Evolutionary conservation across 2,329 filamentous ascomycete species (phyloP), one percentile per base, ranked within the genome.

Genomic region (Epichloe aotearoae): DNA sequence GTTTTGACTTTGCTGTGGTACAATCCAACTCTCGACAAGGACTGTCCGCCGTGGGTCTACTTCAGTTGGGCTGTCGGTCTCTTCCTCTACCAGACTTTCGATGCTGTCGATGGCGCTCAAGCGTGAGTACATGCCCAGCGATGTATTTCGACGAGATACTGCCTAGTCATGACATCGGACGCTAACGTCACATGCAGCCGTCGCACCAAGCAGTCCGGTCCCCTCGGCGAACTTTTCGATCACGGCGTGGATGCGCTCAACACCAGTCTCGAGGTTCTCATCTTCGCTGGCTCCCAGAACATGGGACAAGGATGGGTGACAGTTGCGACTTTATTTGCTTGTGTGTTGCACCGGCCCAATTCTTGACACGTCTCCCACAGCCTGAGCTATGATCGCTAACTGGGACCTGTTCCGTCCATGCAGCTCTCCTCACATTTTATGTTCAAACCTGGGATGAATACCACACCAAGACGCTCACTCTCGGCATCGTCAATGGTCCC

Each of bases 381-480:
- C 33, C 17, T 14, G 15, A 49, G 23, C n/a, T 11, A 47, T 39
- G 23, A 47, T 26, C 5, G 30, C 41, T 53, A 33, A 53, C 49
- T 3, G 4, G 11, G n/a, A n/a, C 19, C 5, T 37, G 19, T 42
- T 37, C 55, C 15, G 14, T 20, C 30, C 47, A 58, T 54, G n/a
- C 54, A 88, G 84, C 86, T 6, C 80, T 91, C 53, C 74, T 94
- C 60, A 96, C 93, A n/a, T 98, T 98, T 69, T 97, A 97, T 67
- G 85, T 97, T 41, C 93, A 97, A 67, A 97, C 93, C 36, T 98
- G 93, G 93, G 93, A 98, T 64, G 93, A 97, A 67, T 98, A 97
- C 70, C 91, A 97, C 71, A 98, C 93, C 48, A 90, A 96, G 68
- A 93, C 90, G 3, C 79, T 98, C 46, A 96, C 89, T 1, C 79